Conservation (phyloP, 2,329 filamentous ascomycete species). For the Hymenoscyphus infarciens region DNA sequence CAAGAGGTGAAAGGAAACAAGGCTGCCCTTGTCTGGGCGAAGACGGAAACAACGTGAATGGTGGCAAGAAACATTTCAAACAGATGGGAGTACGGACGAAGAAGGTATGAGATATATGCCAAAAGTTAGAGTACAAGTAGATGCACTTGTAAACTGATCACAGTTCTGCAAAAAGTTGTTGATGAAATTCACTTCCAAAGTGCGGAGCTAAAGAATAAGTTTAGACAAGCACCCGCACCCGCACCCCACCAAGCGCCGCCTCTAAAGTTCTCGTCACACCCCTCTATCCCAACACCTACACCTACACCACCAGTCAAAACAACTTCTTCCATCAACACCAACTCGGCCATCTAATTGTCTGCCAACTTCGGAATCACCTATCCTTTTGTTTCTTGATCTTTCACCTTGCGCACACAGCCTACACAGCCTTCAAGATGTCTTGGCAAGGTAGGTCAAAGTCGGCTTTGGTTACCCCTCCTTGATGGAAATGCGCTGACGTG, state of each 20-base stretch:
- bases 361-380: constrained; percentile 5
- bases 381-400: constrained; percentile 11
- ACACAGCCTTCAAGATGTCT: constrained; percentile 53
- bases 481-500: constrained; percentile 9
- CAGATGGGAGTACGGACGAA: too few species aligned
- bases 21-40: neutral
- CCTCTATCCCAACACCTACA: constrained; percentile 7
- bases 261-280: constrained; percentile 3
- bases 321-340: constrained; percentile 6
- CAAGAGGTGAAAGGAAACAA: neutral
- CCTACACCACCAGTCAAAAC: constrained; percentile 18
- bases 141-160: too few species aligned
- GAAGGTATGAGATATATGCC: too few species aligned
- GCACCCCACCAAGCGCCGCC: constrained; percentile 10
- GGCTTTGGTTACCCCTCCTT: constrained; percentile 30
- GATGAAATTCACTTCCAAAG: too few species aligned
- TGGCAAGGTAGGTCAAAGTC: constrained; percentile 62
- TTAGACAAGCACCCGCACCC: constrained; percentile 13
- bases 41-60: neutral
- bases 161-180: too few species aligned
- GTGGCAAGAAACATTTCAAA: neutral
- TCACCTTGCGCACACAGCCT: constrained; percentile 15
- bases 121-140: too few species aligned
- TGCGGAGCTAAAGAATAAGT: neutral
- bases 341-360: constrained; percentile 12